Evolutionary conservation across 768 basidiomycete species (phyloP).

Genomic region (Mycena crocata): DNA sequence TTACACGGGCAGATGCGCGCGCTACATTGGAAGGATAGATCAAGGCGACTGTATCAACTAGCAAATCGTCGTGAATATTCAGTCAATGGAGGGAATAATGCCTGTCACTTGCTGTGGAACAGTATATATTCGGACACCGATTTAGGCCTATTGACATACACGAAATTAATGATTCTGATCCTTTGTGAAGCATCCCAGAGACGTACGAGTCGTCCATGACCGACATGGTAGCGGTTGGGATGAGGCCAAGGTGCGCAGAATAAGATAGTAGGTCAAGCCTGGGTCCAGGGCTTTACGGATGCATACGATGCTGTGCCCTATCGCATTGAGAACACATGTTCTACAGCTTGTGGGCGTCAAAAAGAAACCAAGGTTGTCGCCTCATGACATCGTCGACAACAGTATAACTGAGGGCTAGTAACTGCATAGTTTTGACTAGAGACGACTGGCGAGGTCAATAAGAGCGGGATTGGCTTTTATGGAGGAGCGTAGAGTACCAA

Average conservation of each 20-base stretch:
- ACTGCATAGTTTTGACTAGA: too few species aligned
- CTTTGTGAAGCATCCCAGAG: background rate
- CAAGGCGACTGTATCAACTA: background rate
- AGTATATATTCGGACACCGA: background rate
- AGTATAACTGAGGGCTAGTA: too few species aligned
- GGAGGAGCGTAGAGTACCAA: too few species aligned
- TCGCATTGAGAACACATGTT: slow-evolving; percentile 8
- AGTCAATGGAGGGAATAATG: background rate
- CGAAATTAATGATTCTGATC: background rate
- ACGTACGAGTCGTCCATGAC: background rate
- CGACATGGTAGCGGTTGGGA: background rate
- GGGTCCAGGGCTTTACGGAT: background rate
- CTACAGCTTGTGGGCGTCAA: slow-evolving; percentile 24
- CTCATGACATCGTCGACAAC: background rate
- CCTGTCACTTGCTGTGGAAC: slow-evolving; percentile 15
- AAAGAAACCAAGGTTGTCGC: background rate
- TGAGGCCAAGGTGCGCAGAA: background rate
- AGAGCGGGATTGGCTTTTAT: too few species aligned
- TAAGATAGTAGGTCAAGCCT: background rate
- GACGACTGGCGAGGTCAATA: too few species aligned
- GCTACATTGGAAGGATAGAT: background rate
- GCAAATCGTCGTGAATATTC: background rate
- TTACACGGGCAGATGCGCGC: background rate
- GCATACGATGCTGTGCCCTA: slow-evolving; percentile 20
- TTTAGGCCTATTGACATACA: background rate